Evolutionary conservation across 2,329 filamentous ascomycete genomes (phyloP).

Genomic region (Botrytis fabae): DNA sequence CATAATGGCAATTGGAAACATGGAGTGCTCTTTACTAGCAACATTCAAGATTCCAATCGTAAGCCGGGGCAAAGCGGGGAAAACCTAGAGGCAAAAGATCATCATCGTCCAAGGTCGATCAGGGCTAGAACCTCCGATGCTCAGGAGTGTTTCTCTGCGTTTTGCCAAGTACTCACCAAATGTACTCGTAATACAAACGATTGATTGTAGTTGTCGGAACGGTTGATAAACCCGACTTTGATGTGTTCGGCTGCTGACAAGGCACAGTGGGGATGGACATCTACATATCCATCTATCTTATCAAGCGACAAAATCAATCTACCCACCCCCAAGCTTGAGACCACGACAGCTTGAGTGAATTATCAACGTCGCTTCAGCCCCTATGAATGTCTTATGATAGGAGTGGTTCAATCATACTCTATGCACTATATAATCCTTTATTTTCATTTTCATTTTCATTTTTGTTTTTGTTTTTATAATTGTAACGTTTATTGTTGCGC

Average conservation of each 20-base stretch:
- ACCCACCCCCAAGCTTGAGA: background rate
- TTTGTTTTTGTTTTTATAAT: conserved; percentile 2
- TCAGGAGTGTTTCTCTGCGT: background rate
- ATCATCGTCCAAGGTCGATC: background rate
- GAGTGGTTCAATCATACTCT: background rate
- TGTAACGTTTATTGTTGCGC: conserved; percentile 11
- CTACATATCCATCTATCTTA: background rate
- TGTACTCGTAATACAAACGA: background rate
- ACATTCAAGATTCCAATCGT: background rate
- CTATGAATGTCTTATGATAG: background rate
- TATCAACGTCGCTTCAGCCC: background rate
- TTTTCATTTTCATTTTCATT: background rate
- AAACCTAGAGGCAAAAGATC: background rate
- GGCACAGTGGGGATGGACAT: background rate
- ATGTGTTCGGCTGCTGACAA: background rate
- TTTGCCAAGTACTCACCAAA: background rate
- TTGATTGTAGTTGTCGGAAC: background rate
- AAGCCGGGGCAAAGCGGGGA: conserved; percentile 1
- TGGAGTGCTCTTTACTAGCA: background rate
- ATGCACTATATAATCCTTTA: background rate
- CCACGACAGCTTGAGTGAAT: background rate
- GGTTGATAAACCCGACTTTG: background rate
- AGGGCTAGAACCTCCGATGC: background rate
- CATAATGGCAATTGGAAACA: background rate
- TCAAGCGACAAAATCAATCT: background rate